phyloP scores from a whole-genome alignment of 305 asterid genomes.

The Caryopteris hybrid region DNA sequence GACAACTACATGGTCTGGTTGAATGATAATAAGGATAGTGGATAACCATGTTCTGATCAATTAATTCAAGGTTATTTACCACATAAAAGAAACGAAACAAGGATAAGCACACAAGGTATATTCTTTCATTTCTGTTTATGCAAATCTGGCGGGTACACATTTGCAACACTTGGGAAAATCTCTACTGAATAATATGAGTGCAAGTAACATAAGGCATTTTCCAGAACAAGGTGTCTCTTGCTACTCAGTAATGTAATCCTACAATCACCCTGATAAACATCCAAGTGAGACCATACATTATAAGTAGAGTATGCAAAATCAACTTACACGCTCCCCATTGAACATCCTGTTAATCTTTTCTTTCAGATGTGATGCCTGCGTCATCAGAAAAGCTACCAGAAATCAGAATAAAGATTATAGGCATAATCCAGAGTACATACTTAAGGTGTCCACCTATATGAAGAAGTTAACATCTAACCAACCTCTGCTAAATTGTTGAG shows the following conservation, averaged over 20 bases:
- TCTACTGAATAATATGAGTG: conserved; percentile 3
- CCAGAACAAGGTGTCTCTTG: background rate
- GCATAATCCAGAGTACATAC: conserved; percentile 1
- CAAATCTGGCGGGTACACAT: background rate
- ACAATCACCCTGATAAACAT: conserved; percentile 3
- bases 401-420: conserved; percentile 2
- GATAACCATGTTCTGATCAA: conserved; percentile 11
- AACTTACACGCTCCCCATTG: conserved; percentile 85
- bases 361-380: conserved; percentile 80
- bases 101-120: background rate
- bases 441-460: background rate
- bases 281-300: background rate
- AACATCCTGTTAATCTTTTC: conserved; percentile 84
- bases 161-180: background rate
- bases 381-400: conserved; percentile 22
- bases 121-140: background rate
- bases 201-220: background rate
- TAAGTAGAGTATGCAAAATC: conserved; percentile 1
- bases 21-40: conserved; percentile 3
- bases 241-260: background rate
- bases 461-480: conserved; percentile 16
- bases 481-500: conserved; percentile 82
- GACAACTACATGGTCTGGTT: background rate
- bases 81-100: background rate
- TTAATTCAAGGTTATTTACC: background rate